Conservation (phyloP, 2,329 filamentous ascomycete species). For the Ascochyta fabae region DNA sequence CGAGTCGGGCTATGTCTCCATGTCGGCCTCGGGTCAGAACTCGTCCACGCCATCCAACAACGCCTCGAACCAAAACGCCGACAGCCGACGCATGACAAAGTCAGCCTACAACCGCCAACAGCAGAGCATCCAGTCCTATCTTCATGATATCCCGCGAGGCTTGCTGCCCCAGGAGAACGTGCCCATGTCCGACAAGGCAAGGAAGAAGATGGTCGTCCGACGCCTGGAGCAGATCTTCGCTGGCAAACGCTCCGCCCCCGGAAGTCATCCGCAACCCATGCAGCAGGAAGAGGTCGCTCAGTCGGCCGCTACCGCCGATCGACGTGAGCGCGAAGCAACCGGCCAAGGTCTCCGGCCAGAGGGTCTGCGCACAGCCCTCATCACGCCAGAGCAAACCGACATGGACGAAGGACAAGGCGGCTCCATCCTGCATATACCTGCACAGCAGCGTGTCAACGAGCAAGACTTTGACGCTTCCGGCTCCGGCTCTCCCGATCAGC, state of each 20-base stretch:
- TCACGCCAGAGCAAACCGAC: slow-evolving; percentile 44
- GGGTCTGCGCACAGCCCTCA: slow-evolving; percentile 55
- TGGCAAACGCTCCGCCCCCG: slow-evolving; percentile 62
- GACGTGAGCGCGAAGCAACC: slow-evolving; percentile 49
- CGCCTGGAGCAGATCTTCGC: slow-evolving; percentile 83
- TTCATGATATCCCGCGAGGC: slow-evolving; percentile 74
- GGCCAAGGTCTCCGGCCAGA: slow-evolving; percentile 48
- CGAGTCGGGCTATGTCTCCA: slow-evolving; percentile 69
- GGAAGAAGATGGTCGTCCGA: slow-evolving; percentile 77
- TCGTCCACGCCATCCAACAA: slow-evolving; percentile 48
- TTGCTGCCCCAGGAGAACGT: slow-evolving; percentile 66
- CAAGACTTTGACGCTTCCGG: slow-evolving; percentile 41
- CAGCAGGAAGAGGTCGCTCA: slow-evolving; percentile 65
- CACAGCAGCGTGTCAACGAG: slow-evolving; percentile 31
- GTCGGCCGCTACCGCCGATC: slow-evolving; percentile 58
- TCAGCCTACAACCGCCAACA: slow-evolving; percentile 44
- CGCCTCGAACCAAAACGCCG: slow-evolving; percentile 32
- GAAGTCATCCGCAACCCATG: slow-evolving; percentile 57
- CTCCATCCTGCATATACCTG: slow-evolving; percentile 11
- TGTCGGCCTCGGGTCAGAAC: slow-evolving; percentile 56
- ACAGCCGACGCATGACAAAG: slow-evolving; percentile 37
- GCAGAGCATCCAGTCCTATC: slow-evolving; percentile 69
- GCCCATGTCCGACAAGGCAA: slow-evolving; percentile 73
- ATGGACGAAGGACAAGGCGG: slow-evolving; percentile 17
- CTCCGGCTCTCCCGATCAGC: slow-evolving; percentile 66